Base-by-base conservation (phyloP, 768 basidiomycete genomes). In the Mycena olivaceomarginata region DNA sequence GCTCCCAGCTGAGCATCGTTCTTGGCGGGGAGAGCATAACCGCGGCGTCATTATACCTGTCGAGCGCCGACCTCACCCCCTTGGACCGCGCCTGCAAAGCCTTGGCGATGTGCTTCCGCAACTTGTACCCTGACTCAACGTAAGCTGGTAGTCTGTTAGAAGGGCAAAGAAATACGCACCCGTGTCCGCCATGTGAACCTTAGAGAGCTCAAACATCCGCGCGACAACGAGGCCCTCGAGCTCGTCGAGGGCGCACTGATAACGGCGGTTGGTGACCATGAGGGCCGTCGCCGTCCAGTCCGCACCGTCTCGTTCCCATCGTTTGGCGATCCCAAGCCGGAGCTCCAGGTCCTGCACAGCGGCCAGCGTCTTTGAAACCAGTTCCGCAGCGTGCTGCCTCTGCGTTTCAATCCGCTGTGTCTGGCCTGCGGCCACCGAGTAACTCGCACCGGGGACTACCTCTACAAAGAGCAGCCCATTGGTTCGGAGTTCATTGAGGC, bases 201-300 rank as follows among this genome's bases (percentile, higher is more conserved):
- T 74, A 0, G 76, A 59, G 18, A 82, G 64, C 65, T 81, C 81
- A 56, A 82, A 80, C 48, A 82, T 65, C 5, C 77, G 63, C 2
- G 78, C 74, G 6, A 82, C 79, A 2, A 82, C 75, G 37, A 81
- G 46, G 7, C 75, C 70, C 65, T 81, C 79, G 16, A 82, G 46
- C 31, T 75, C 60, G 67, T 82, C 81, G 5, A 82, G 16, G 6
- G 78, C 76, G n/a, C 57, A 53, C 22, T 67, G 80, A 69, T 77
- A 81, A 5, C 72, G 68, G 15, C 74, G 59, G 18, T 43, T 18
- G 45, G 57, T 11, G 16, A 81, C 74, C 22, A 77, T 45, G 18
- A 60, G 22, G 5, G 41, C 76, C 7, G 76, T 73, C 7, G 20
- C 63, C 41, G 74, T 39, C 82, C 83, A 83, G 22, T 81, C 75